Evolutionary conservation across 2,329 filamentous ascomycete species (phyloP), one percentile per base, ranked within the genome.

Genomic region (Ustilaginoidea virens): DNA sequence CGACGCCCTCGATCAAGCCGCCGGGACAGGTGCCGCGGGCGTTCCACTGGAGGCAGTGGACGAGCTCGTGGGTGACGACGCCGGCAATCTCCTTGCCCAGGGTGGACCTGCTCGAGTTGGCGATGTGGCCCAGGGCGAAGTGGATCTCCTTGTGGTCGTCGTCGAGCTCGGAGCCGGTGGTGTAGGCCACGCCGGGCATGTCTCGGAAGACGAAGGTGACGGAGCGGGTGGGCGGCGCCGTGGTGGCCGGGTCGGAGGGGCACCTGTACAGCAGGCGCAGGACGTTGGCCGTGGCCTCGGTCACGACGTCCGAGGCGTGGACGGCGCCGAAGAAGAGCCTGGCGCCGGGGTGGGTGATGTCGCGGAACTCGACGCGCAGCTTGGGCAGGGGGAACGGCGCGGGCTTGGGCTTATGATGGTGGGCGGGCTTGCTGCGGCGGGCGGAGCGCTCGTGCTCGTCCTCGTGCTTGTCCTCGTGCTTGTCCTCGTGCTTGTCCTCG

Each of bases 71-170:
- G 2, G 80, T 78, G 13, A 96, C 52, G 1, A 96, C 85, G 23
- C 90, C 90, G 12, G 69, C 57, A 34, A 94, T 72, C 56, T 96
- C 83, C 22, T 63, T 43, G 15, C 47, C 37, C 9, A 11, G 19
- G 11, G 56, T 53, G 27, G 53, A 40, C 1, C 49, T 27, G 0
- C 63, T 42, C 37, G 71, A 58, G 25, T 47, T 41, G 24, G 56
- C 45, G 40, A 93, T 73, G 58, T 94, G 93, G 26, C 65, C 57
- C 1, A 87, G 69, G 11, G 74, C 85, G 52, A 96, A 66, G 55
- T 94, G 83, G 37, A 94, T 90, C 50, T 93, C 85, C 48, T 94
- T 94, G 61, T 93, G 83, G 46, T 90, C 80, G 36, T 63, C 41
- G 53, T 93, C 86, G 8, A 92, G 65, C 22, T 85, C 77, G 7